These are phyloP conservation scores for Chimonanthus salicifolius DNA, from an alignment of 164 flowering plant genomes.

Conservation along the genomic window DNA sequence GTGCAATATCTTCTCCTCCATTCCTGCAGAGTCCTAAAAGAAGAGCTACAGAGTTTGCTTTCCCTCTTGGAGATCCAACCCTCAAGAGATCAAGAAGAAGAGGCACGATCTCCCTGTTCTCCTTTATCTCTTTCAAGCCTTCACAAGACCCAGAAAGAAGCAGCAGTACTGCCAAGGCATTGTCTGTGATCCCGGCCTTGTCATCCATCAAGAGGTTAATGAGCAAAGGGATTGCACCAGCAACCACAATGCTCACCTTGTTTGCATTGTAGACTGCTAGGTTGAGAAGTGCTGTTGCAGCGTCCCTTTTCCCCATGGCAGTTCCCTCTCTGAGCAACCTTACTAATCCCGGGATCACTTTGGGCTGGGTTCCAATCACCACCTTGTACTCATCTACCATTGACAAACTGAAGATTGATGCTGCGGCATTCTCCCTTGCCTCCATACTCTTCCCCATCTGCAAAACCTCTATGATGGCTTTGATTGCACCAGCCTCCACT, in stretches of 20 bases:
- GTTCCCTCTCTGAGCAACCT: constrained; percentile 73
- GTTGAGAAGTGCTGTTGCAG: constrained; percentile 90
- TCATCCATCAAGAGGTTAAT: constrained; percentile 51
- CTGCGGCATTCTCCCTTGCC: constrained; percentile 90
- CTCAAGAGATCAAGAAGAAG: constrained; percentile 53
- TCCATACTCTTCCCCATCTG: constrained; percentile 72
- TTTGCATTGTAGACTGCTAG: constrained; percentile 81
- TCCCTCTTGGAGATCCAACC: constrained; percentile 65
- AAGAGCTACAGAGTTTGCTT: constrained; percentile 54
- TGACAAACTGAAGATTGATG: constrained; percentile 86
- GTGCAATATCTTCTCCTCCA: constrained; percentile 54
- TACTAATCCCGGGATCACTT: constrained; percentile 76
- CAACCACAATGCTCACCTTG: constrained; percentile 78
- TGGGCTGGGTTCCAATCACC: constrained; percentile 70
- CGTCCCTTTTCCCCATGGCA: constrained; percentile 82
- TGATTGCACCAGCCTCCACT: constrained; percentile 80
- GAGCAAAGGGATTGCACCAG: constrained; percentile 71
- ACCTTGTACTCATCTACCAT: constrained; percentile 83
- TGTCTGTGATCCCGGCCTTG: constrained; percentile 68
- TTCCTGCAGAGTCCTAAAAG: constrained; percentile 64
- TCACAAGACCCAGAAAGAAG: constrained; percentile 38
- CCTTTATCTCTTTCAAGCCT: constrained; percentile 49
- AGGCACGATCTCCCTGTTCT: constrained; percentile 36
- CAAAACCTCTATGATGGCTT: constrained; percentile 76
- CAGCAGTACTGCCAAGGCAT: constrained; percentile 51